Evolutionary conservation across 2,329 filamentous ascomycete species (phyloP).

Genomic region (Xenosphaeropsis pyriputrescens): DNA sequence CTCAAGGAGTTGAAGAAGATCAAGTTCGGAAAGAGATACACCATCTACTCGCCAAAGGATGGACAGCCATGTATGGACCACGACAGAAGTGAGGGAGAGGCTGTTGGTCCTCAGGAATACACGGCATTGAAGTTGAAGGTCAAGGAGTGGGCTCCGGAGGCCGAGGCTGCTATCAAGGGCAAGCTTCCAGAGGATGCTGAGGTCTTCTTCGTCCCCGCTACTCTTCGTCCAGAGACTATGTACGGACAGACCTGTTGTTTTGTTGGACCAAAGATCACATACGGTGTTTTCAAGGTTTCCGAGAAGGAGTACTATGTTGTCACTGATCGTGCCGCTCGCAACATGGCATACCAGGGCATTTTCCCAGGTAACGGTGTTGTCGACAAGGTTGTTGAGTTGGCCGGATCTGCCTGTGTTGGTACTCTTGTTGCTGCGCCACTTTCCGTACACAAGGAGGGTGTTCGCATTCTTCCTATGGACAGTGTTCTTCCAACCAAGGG

Average conservation of each 20-base stretch:
- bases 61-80: slow-evolving; percentile 82
- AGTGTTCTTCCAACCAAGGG: slow-evolving; percentile 85
- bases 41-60: slow-evolving; percentile 83
- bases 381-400: slow-evolving; percentile 59
- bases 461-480: slow-evolving; percentile 91
- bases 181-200: slow-evolving; percentile 68
- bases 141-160: slow-evolving; percentile 72
- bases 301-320: slow-evolving; percentile 73
- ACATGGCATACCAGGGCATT: slow-evolving; percentile 90
- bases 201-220: slow-evolving; percentile 84
- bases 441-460: slow-evolving; percentile 67
- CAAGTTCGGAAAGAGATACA: slow-evolving; percentile 85
- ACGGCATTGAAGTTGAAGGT: slow-evolving; percentile 84
- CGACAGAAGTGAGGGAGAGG: slow-evolving; percentile 69
- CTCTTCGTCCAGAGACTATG: slow-evolving; percentile 93
- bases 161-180: slow-evolving; percentile 54
- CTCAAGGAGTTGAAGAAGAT: slow-evolving; percentile 84
- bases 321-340: slow-evolving; percentile 71
- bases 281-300: slow-evolving; percentile 72
- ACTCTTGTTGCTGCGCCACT: slow-evolving; percentile 84
- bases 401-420: slow-evolving; percentile 70
- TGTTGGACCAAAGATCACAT: slow-evolving; percentile 76
- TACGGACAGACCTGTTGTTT: slow-evolving; percentile 97
- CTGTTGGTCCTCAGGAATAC: slow-evolving; percentile 79
- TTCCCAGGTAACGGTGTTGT: slow-evolving; percentile 66